Percentiles rank a stretch among this genome's conserved stretches.
These are phyloP conservation scores for Rhizoctonia solani DNA, from an alignment of 1,284 basidiomycete species.

Conservation along the genomic window DNA sequence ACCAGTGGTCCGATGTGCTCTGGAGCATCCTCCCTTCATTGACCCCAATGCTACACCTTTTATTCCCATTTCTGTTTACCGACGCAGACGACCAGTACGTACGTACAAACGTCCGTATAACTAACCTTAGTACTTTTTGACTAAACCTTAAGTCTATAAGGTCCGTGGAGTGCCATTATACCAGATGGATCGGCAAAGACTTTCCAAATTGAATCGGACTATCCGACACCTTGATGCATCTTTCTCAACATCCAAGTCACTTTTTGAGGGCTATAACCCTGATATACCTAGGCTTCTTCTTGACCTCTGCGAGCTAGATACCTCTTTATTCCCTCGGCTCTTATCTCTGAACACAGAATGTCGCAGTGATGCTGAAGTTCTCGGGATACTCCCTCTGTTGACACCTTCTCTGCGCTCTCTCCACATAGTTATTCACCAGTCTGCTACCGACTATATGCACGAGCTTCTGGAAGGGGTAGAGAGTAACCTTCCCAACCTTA, in stretches of 20 bases:
- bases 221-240: conserved; percentile 8
- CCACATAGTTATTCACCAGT: conserved; percentile 8
- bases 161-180: conserved; percentile 24
- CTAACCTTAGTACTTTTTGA: neutral
- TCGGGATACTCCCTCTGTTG: conserved; percentile 9
- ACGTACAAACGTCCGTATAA: neutral
- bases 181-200: neutral
- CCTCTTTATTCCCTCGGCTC: conserved; percentile 2
- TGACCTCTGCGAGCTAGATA: conserved; percentile 1
- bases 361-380: conserved; percentile 14
- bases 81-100: conserved; percentile 3
- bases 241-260: neutral
- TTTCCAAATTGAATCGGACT: neutral
- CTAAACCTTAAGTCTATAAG: neutral
- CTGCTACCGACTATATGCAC: conserved; percentile 18
- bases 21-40: conserved; percentile 14
- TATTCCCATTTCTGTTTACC: conserved; percentile 26
- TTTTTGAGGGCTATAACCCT: conserved; percentile 22
- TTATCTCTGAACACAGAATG: conserved; percentile 9
- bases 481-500: neutral
- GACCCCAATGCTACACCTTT: conserved; percentile 6
- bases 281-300: conserved; percentile 3
- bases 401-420: conserved; percentile 10
- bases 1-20: conserved; percentile 23
- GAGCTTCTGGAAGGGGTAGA: conserved; percentile 10